Base-by-base conservation (phyloP, 805 yeast genomes). In the Metschnikowia picachoensis region DNA sequence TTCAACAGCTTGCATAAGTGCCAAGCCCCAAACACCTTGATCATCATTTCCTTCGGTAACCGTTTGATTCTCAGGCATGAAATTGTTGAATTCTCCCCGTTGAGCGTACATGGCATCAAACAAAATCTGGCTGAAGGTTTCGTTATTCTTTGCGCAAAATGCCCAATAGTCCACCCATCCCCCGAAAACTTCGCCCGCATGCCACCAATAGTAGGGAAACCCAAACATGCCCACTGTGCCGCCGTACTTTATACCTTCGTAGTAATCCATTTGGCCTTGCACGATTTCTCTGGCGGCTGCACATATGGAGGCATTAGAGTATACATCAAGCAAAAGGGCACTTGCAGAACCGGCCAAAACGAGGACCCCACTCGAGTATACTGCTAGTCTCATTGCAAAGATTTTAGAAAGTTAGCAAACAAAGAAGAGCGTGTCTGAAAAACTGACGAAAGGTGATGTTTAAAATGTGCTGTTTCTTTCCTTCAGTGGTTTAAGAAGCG, bases 161-260 rank as follows among this genome's bases (percentile, higher is more conserved):
- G 65, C 60, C 50, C 59, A 66, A 57, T 70, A 72, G 48, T 70
- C 70, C 12, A 74, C 53, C 54, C 74, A 57, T 1, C 76, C 74
- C n/a, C 78, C 79, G 64, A 74, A 75, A 5, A 74, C 76, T 56
- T 72, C 76, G 17, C 78, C 78, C 16, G 78, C 77, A 48, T 74
- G 66, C 79, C 79, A 75, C 79, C 79, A 75, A 58, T 74, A 75
- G 62, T 75, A 70, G 4, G 77, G 78, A 8, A 62, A 43, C 5
- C 60, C 49, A 53, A 75, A 73, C 74, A 67, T 71, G 1, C 79
- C 79, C 8, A 74, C 68, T 4, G 70, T 62, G 17, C 79, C 79
- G 11, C 78, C 79, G 40, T 62, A 53, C 29, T 54, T 28, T 35
- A 51, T 48, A 20, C 79, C 79, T 47, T 62, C 68, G 55, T 75